A percentile compares a stretch with the other conserved stretches of the same genome.
phyloP scores from a whole-genome alignment of 495 filamentous ascomycete genomes.

The Talaromyces thailandensis region DNA sequence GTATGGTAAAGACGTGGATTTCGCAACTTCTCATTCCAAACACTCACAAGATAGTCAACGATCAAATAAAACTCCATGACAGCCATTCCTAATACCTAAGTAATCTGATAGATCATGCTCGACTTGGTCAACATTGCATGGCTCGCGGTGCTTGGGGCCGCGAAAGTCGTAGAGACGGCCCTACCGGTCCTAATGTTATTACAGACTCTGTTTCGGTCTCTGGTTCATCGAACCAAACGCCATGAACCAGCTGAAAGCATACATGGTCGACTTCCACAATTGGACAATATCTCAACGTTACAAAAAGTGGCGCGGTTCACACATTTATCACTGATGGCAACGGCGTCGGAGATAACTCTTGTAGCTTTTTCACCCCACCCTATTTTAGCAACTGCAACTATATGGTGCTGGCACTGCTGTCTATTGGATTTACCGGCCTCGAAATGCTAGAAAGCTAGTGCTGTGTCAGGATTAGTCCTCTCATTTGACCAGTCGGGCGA shows the following conservation, averaged over 20 bases:
- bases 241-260: neutral
- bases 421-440: neutral
- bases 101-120: neutral
- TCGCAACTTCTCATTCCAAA: too few relatives aligned
- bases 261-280: neutral
- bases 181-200: neutral
- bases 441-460: neutral
- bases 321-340: neutral
- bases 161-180: neutral
- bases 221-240: conserved; percentile 4
- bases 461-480: neutral
- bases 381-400: conserved; percentile 3
- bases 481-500: neutral
- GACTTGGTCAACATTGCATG: neutral
- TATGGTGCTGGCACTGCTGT: neutral
- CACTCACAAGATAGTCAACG: too few relatives aligned
- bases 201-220: conserved; percentile 7
- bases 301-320: neutral
- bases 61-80: neutral
- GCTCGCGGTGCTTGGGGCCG: neutral
- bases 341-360: neutral
- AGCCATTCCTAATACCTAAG: too few relatives aligned
- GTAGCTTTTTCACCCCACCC: neutral
- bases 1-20: too few relatives aligned
- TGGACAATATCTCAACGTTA: neutral